Percentiles rank a stretch among this genome's conserved stretches.
Evolutionary conservation across 257 asterid genomes (phyloP).

Genomic region (Rhazya stricta): DNA sequence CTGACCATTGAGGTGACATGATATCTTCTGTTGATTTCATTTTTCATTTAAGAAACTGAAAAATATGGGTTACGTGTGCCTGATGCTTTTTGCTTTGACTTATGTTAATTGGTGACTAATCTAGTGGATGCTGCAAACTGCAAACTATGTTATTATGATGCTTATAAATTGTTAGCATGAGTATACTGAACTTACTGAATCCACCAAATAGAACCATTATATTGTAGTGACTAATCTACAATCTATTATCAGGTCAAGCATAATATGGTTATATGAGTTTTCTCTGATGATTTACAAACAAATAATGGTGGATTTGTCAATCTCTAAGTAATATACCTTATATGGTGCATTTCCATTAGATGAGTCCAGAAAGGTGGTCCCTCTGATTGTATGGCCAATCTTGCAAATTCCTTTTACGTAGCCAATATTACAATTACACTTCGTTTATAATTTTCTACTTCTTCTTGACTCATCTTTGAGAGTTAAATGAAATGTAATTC

Average conservation of each 20-base stretch:
- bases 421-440: neutral
- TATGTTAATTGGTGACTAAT: neutral
- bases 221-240: neutral
- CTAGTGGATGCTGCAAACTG: neutral
- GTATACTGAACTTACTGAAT: no score
- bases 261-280: neutral
- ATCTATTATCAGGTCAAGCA: neutral
- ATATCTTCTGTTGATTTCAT: slow-evolving; percentile 14
- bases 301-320: neutral
- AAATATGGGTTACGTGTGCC: neutral
- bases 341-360: neutral
- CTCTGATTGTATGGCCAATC: neutral
- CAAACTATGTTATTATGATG: neutral
- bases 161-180: neutral
- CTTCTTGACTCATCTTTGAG: neutral
- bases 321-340: neutral
- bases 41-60: neutral
- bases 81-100: neutral
- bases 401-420: neutral
- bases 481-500: neutral
- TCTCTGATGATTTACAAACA: neutral
- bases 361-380: neutral
- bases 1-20: slow-evolving; percentile 66
- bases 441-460: neutral
- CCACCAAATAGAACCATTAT: neutral